Conservation (phyloP, 2,329 filamentous ascomycete species). For the Trichoderma sp. region DNA sequence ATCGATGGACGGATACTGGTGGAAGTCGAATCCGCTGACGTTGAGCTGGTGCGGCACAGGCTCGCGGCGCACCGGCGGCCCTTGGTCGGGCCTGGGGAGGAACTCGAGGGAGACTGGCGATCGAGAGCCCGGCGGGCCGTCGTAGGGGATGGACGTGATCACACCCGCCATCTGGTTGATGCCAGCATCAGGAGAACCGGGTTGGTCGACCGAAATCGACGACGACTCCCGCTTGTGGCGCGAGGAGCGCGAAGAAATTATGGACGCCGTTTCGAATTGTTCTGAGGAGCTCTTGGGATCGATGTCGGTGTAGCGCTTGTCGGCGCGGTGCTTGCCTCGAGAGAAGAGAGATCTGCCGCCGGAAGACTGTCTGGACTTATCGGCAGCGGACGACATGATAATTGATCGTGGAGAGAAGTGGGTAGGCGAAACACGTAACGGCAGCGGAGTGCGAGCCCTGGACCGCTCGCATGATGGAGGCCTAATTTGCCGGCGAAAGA, state of each 20-base stretch:
- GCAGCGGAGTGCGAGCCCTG: slow-evolving; percentile 42
- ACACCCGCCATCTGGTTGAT: slow-evolving; percentile 78
- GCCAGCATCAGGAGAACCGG: slow-evolving; percentile 65
- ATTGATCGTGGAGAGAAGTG: slow-evolving; percentile 29
- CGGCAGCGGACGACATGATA: slow-evolving; percentile 67
- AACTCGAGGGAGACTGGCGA: slow-evolving; percentile 76
- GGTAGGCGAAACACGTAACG: slow-evolving; percentile 42
- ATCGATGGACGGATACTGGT: slow-evolving; percentile 83
- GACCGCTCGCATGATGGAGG: slow-evolving; percentile 48
- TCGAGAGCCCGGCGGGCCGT: slow-evolving; percentile 67
- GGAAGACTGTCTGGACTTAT: slow-evolving; percentile 82
- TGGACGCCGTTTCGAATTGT: slow-evolving; percentile 61
- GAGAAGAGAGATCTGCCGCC: slow-evolving; percentile 82
- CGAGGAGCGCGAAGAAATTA: slow-evolving; percentile 69
- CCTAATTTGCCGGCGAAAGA: slow-evolving; percentile 27
- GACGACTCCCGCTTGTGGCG: slow-evolving; percentile 76
- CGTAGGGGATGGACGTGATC: slow-evolving; percentile 87
- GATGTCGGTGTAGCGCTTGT: slow-evolving; percentile 63
- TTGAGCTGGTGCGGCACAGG: slow-evolving; percentile 83
- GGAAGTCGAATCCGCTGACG: slow-evolving; percentile 76
- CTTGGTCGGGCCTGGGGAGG: slow-evolving; percentile 68
- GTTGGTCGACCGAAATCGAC: slow-evolving; percentile 70
- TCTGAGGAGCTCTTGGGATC: slow-evolving; percentile 63
- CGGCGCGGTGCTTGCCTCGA: slow-evolving; percentile 75
- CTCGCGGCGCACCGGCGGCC: slow-evolving; percentile 66